Base-by-base conservation (phyloP, 2,329 filamentous ascomycete genomes). In the Talaromyces verruculosus region DNA sequence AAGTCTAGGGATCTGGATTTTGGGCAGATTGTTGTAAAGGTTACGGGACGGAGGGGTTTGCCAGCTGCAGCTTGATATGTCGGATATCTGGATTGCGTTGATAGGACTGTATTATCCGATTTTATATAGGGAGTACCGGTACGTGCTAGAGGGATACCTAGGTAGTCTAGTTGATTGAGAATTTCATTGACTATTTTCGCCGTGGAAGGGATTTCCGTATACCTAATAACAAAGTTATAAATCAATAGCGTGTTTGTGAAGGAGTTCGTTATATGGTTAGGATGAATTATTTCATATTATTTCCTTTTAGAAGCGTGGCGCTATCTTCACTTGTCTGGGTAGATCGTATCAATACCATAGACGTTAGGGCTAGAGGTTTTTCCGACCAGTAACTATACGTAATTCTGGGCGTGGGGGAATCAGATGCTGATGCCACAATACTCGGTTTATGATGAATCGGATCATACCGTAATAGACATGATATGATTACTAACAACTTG, bases 1-100 rank as follows among this genome's bases (percentile, higher is more conserved):
- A 63, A 53, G 2, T 47, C 60, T 1, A 58, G 5, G 1, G 28
- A 53, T 41, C 33, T 28, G 6, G 28, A 22, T 1, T 25, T 30
- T 53, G 49, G 62, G 13, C 45, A 64, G 37, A 22, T 58, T 1
- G 57, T 47, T 39, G 49, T 57, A 13, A 64, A 58, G 25, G 37
- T 64, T 47, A 47, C 45, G n/a, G 62, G 49, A 15, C 25, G 8
- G 22, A 49, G 43, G 30, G 28, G 17, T 1, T 22, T 58, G 30
- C 15, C 51, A 28, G 5, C 5, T 49, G 13, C 22, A 49, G 39
- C 17, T n/a, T 41, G 17, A 41, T 41, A 41, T 2, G 33, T 35
- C 33, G 33, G 33, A 35, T 11, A 25, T 35, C 10, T 35, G n/a
- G 19, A 25, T 47, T 15, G 19, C 4, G 3, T 22, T 22, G 22